Evolutionary conservation across 208 protist genomes (phyloP), one percentile per base, ranked within the genome.

Genomic region (Crithidia expoeki): DNA sequence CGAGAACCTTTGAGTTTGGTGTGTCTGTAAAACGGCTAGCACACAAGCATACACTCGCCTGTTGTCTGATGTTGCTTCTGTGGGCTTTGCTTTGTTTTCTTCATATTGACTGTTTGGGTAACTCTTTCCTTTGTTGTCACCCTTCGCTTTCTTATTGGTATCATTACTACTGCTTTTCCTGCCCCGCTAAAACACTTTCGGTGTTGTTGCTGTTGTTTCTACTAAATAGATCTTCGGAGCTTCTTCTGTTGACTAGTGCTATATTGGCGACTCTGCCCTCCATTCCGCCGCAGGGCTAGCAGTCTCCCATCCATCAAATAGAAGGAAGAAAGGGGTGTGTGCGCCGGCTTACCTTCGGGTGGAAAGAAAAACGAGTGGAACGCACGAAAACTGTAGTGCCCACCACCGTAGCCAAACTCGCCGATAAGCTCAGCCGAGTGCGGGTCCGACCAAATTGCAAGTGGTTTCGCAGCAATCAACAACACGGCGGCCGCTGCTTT

Each of bases 311-410:
- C 2, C 9, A 28, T 4, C 47, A 52, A 52, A 28, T 23, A 27
- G 21, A 4, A 38, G 27, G 11, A 19, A 42, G 14, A 21, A n/a
- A 38, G 32, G 16, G 32, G 27, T 6, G 32, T 36, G 32, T 28
- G 28, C 40, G 5, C 2, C 27, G 32, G 46, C 46, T 55, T 66
- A 46, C 60, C 60, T 40, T 66, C 60, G 3, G 60, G 60, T 1
- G 1, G 60, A 2, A 55, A 55, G 14, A 42, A 52, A 30, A 66
- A 49, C 32, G 55, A 66, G 60, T 55, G 60, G 60, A 55, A 32
- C 12, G 17, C 60, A 55, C 60, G 46, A 2, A 42, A 66, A 21
- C 46, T 2, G 16, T 28, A 17, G 14, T 19, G 12, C 17, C 16
- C 32, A 27, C 25, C 60, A 27, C 60, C 46, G 7, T 32, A 28